A percentile compares a stretch with the other conserved stretches of the same genome.
phyloP scores from a whole-genome alignment of 371 early-diverging fungal species.

The Actinomortierella ambigua region DNA sequence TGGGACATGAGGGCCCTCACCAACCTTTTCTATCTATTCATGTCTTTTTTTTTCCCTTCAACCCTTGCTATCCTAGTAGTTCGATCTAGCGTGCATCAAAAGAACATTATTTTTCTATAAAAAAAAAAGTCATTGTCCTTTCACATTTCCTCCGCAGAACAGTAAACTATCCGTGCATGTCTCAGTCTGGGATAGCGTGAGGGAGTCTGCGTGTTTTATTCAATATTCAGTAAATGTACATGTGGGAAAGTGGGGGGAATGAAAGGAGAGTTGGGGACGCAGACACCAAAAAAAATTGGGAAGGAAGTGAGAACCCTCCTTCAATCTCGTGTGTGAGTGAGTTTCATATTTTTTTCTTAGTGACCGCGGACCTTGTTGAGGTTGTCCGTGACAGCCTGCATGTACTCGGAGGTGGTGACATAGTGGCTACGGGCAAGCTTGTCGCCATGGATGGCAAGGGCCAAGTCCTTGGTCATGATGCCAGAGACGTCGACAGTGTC shows the following conservation, averaged over 20 bases:
- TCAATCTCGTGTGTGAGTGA: background rate
- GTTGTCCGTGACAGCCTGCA: constrained; percentile 74
- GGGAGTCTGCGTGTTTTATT: too few relatives aligned
- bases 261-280: too few relatives aligned
- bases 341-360: constrained; percentile 9
- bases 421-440: constrained; percentile 76
- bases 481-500: constrained; percentile 85
- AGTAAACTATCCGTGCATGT: background rate
- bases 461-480: constrained; percentile 97
- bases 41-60: background rate
- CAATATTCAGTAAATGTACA: too few relatives aligned
- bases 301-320: background rate
- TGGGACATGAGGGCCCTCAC: too few relatives aligned
- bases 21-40: too few relatives aligned
- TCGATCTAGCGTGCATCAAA: background rate
- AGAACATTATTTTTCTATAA: too few relatives aligned
- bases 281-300: background rate
- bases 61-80: background rate
- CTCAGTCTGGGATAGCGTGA: too few relatives aligned
- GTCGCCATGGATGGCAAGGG: constrained; percentile 90
- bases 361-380: constrained; percentile 52
- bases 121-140: background rate
- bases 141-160: too few relatives aligned
- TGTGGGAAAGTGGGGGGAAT: too few relatives aligned
- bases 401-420: constrained; percentile 81